Evolutionary conservation across 2,329 filamentous ascomycete species (phyloP), one percentile per base, ranked within the genome.

Genomic region (Fusarium lyarnte): DNA sequence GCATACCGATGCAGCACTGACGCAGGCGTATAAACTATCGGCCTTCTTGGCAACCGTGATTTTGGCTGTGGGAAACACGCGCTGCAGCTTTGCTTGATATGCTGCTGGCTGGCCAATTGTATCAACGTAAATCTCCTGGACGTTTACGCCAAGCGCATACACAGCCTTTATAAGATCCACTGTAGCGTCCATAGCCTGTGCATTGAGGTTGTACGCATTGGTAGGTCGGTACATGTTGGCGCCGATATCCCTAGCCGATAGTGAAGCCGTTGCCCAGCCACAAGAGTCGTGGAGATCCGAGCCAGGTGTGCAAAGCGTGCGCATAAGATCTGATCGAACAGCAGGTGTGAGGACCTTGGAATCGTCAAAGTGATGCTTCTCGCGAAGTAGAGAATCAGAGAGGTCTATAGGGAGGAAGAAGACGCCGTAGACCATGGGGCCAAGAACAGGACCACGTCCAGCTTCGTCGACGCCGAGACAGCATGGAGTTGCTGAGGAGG

Each of bases 131-230:
- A 99, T 93, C 81, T 98, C 94, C 63, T 87, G 88, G 8, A 98
- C 86, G 80, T 97, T 94, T 70, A 98, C 93, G 39, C 94, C 93
- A 25, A 87, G 86, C 13, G 89, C 90, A 39, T 96, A 87, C 8
- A 97, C 93, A 39, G 90, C 91, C 61, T 90, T 86, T 77, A 98
- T 95, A 58, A 99, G 86, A 42, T 89, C 89, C 29, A 97, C 90
- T 0, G 95, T 98, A 8, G 95, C 93, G 81, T 97, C 95, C 90
- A 96, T 92, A 23, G 95, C 95, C 82, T 99, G 96, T 8, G 94
- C 94, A 80, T 99, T 99, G 73, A 99, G 89, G 80, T 99, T 99
- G 84, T 98, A 97, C 7, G 85, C 80, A 23, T 84, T 84, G 13
- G 85, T 84, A 5, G 90, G 88, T 14, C 88, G 87, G 77, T 96